Base-by-base conservation (phyloP, 176 grass and related monocot species). In the Rhynchospora pubera region DNA sequence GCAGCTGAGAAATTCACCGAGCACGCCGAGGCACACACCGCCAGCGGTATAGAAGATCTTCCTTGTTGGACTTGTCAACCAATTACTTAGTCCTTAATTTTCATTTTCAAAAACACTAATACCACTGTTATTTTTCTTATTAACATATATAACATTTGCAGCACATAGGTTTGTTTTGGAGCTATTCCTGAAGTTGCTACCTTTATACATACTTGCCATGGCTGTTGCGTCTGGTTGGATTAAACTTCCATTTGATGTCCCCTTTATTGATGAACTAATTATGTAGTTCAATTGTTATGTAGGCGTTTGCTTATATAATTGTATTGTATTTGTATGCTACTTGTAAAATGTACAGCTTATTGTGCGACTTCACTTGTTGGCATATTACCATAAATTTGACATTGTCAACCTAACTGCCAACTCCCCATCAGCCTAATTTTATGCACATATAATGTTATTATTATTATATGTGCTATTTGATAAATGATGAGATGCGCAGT, bases 161-260 rank as follows among this genome's bases (percentile, higher is more conserved):
- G 94, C 84, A 77, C 92, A 92, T 56, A 86, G 84, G 22, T 88
- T 88, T 83, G 48, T 94, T 59, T 60, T 97, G 86, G 65, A 88
- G 55, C 23, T 97, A 2, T 97, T 88, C 57, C 61, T 94, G 72
- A 92, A 84, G 78, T 94, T 94, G 13, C 82, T 94, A 74, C 95
- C 95, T 59, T 55, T 88, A 21, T 97, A 92, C 90, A 62, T 94
- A 51, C 79, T 97, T 19, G 66, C 87, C 7, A n/a, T 97, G 63
- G 79, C 86, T 73, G 5, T 91, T 68, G 95, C 90, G 69, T 88
- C 91, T 57, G 95, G 95, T 64, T 65, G 89, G 34, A 51, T 94
- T 79, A 92, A 91, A 82, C 74, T 97, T 76, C 95, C 95, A 45
- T 94, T 94, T 82, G 78, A 91, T 91, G 80, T 94, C 64, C 94